Conservation (phyloP, 2,329 filamentous ascomycete species). For the Talaromyces sp. region DNA sequence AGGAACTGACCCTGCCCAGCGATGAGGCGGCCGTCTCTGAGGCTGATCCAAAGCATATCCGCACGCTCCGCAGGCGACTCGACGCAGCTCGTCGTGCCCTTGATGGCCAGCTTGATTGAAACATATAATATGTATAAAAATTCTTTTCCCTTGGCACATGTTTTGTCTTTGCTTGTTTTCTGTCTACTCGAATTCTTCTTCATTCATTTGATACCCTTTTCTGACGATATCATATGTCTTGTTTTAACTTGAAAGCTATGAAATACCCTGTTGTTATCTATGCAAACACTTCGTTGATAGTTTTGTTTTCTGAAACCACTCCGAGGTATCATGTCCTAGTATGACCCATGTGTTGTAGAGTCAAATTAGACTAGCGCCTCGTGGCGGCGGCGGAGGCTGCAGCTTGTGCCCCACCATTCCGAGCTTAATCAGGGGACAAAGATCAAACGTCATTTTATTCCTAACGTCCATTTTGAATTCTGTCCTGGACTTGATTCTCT, state of each 20-base stretch:
- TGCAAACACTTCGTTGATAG: not conserved
- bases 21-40: slow-evolving; percentile 44
- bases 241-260: not conserved
- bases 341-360: not conserved
- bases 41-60: slow-evolving; percentile 50
- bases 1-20: slow-evolving; percentile 30
- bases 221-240: not conserved
- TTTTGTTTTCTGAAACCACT: not conserved
- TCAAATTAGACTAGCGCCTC: not conserved
- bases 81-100: slow-evolving; percentile 69
- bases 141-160: not conserved
- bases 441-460: not conserved
- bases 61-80: slow-evolving; percentile 62
- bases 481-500: not conserved
- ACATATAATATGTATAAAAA: slow-evolving; percentile 1
- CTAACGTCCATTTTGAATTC: not conserved
- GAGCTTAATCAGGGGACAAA: not conserved
- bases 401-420: not conserved
- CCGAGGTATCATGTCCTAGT: not conserved
- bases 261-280: not conserved
- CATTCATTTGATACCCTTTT: not conserved
- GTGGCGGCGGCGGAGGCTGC: not conserved
- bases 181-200: not conserved
- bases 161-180: not conserved
- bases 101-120: slow-evolving; percentile 57